Evolutionary conservation across 2,329 filamentous ascomycete species (phyloP).

Genomic region (Nemania sp.): DNA sequence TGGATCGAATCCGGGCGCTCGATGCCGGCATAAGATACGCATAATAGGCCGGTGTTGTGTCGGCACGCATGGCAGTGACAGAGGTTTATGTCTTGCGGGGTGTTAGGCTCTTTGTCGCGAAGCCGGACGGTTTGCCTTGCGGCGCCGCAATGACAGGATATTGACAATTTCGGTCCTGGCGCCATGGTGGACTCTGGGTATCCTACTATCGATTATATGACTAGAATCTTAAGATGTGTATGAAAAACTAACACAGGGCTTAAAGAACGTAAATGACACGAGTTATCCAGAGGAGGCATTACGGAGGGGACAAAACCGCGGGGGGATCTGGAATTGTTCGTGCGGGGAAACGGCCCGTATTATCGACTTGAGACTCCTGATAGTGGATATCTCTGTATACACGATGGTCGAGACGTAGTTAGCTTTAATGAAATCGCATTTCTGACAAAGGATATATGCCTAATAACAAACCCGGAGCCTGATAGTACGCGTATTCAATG

Average conservation of each 20-base stretch:
- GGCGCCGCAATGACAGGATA: slow-evolving; percentile 49
- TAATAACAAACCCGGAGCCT: too few species aligned
- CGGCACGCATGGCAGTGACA: slow-evolving; percentile 53
- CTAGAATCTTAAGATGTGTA: not conserved
- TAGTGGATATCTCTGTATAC: not conserved
- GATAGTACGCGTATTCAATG: too few species aligned
- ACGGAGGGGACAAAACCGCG: not conserved
- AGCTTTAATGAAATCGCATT: too few species aligned
- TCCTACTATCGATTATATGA: not conserved
- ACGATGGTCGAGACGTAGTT: not conserved
- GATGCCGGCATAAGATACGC: slow-evolving; percentile 54
- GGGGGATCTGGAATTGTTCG: not conserved
- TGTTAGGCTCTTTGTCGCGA: not conserved
- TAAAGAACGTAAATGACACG: not conserved
- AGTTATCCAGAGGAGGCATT: not conserved
- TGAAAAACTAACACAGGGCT: not conserved
- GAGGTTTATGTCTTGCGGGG: slow-evolving; percentile 40
- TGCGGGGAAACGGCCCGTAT: not conserved
- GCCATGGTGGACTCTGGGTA: slow-evolving; percentile 22
- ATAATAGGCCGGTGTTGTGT: slow-evolving; percentile 54
- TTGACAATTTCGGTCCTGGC: slow-evolving; percentile 17
- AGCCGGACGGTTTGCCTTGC: slow-evolving; percentile 41
- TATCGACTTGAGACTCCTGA: not conserved
- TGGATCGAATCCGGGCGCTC: slow-evolving; percentile 29
- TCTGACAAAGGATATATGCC: too few species aligned